phyloP scores from a whole-genome alignment of 1,139 yeast species.

The Scheffersomyces illinoinensis region DNA sequence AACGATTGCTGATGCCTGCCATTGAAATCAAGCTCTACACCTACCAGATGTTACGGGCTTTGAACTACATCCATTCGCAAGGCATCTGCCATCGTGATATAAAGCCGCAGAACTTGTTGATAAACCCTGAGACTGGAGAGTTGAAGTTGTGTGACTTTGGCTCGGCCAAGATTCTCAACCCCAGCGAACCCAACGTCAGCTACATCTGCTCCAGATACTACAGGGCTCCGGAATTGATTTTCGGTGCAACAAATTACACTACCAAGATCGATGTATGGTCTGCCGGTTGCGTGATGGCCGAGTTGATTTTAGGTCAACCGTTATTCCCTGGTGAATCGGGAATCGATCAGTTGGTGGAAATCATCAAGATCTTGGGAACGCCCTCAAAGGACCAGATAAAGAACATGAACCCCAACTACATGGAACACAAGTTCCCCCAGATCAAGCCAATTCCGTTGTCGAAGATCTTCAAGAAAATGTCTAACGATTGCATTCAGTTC shows the following conservation, averaged over 20 bases:
- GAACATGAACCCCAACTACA: conserved; percentile 95
- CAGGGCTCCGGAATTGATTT: conserved; percentile 91
- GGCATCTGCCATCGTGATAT: conserved; percentile 98
- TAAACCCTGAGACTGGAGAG: conserved; percentile 81
- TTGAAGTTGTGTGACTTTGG: conserved; percentile 96
- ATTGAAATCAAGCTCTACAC: conserved; percentile 88
- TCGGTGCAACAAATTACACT: conserved; percentile 92
- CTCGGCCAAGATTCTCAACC: conserved; percentile 91
- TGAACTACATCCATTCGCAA: conserved; percentile 85
- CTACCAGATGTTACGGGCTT: conserved; percentile 86
- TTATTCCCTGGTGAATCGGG: conserved; percentile 98
- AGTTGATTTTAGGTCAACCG: conserved; percentile 91
- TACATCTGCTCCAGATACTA: conserved; percentile 96
- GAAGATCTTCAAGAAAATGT: conserved; percentile 74
- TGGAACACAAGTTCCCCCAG: conserved; percentile 96
- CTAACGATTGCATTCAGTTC: conserved; percentile 63
- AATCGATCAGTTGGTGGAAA: conserved; percentile 94
- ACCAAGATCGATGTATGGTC: conserved; percentile 98
- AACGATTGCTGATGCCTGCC: conserved; percentile 81
- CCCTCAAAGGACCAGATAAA: conserved; percentile 91
- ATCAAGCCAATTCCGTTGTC: conserved; percentile 89
- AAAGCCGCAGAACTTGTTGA: conserved; percentile 90
- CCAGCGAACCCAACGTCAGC: conserved; percentile 90
- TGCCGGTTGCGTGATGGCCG: conserved; percentile 98
- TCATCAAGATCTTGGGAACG: conserved; percentile 92